Evolutionary conservation across 257 asterid genomes (phyloP).

Genomic region (Perilla frutescens): DNA sequence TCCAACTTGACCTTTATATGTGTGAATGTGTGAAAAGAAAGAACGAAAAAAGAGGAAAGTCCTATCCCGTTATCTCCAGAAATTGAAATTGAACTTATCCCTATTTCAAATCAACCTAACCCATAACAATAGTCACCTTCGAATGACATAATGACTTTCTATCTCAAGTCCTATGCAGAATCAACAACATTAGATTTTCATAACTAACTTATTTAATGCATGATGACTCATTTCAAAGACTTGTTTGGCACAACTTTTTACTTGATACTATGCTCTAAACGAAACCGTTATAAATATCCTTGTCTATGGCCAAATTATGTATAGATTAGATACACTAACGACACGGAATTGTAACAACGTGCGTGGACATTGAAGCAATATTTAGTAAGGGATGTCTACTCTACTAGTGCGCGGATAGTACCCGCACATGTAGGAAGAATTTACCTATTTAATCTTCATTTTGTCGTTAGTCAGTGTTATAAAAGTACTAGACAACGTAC

Average conservation of each 20-base stretch:
- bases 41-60: neutral
- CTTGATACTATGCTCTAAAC: no score
- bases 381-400: no score
- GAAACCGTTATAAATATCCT: no score
- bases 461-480: no score
- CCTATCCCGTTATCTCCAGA: conserved; percentile 31
- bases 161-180: conserved; percentile 30
- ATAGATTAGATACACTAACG: no score
- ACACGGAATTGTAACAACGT: no score
- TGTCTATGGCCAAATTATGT: no score
- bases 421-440: no score
- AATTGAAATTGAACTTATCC: conserved; percentile 38
- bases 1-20: neutral
- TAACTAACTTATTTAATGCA: conserved; percentile 36
- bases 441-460: no score
- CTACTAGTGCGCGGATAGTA: no score
- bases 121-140: neutral
- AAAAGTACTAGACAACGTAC: no score
- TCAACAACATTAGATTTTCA: conserved; percentile 33
- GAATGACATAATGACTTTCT: conserved; percentile 32
- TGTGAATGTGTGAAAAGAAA: neutral
- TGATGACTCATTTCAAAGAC: conserved; percentile 10
- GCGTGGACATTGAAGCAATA: no score
- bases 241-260: conserved; percentile 32
- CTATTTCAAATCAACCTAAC: conserved; percentile 18